Base-by-base conservation (phyloP, 1,284 basidiomycete species). In the Omphalotus olearius region DNA sequence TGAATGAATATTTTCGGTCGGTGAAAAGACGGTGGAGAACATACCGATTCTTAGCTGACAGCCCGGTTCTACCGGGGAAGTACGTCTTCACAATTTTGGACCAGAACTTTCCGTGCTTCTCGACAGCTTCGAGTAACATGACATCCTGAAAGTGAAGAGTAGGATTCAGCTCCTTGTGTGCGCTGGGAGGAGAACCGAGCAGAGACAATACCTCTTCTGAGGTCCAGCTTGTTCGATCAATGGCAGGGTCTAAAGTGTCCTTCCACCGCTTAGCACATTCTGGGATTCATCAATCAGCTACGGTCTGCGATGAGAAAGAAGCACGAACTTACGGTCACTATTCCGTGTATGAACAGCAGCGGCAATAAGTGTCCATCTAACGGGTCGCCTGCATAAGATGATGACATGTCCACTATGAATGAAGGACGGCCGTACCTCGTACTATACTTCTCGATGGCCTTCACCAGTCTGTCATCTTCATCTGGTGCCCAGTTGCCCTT, bases 241-340 rank as follows among this genome's bases (percentile, higher is more conserved):
- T 80, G 18, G 73, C 70, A 47, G 78, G 78, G 59, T 79, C 78
- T 36, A 80, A 61, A 6, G 78, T 79, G 61, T 80, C 78, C 13
- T 73, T 77, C 78, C 78, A 80, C 13, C 78, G 75, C 59, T 79
- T 79, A 37, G 78, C 77, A 56, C 78, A 80, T 66, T 80, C 78
- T 50, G 30, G 28, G 45, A 42, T 46, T 23, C 35, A 38, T 50
- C 49, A 35, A 57, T 58, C 55, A 48, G 59, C 48, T 52, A 45
- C 46, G 47, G 44, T 33, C 13, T 44, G 38, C n/a, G n/a, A 41
- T 40, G 30, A 30, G 39, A 16, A 26, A 20, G 30, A 26, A 33
- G 41, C 50, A 37, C 17, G 16, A 11, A 68, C 78, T 58, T 66
- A 80, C 78, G 78, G 57, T 79, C 76, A 59, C 76, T 79, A 61